Evolutionary conservation across 2,329 filamentous ascomycete genomes (phyloP).

Genomic region (Mariannaea sp.): DNA sequence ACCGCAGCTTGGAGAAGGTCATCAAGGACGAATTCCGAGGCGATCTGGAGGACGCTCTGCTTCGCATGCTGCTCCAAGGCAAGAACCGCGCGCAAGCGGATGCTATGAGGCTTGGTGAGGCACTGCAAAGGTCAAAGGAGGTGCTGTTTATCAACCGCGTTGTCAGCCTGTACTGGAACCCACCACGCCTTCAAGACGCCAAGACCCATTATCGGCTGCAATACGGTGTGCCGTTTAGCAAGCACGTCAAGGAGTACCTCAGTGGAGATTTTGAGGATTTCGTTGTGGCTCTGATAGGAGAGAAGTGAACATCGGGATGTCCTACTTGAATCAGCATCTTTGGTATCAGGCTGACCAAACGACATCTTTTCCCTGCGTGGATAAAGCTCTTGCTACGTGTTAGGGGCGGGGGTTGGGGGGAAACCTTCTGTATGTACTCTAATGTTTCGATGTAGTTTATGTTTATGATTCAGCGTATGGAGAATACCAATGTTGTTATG

Average conservation of each 20-base stretch:
- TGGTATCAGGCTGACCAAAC: too few relatives aligned
- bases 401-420: too few relatives aligned
- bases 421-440: too few relatives aligned
- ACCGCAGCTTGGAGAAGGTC: slow-evolving; percentile 40
- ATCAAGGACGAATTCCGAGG: slow-evolving; percentile 45
- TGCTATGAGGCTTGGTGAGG: slow-evolving; percentile 32
- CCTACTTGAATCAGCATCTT: too few relatives aligned
- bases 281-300: slow-evolving; percentile 38
- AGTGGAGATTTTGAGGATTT: slow-evolving; percentile 39
- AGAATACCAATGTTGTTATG: too few relatives aligned
- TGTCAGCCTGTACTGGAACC: slow-evolving; percentile 42
- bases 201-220: slow-evolving; percentile 65
- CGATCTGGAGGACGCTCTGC: slow-evolving; percentile 42
- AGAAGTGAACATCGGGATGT: too few relatives aligned
- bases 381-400: too few relatives aligned
- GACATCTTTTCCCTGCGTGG: too few relatives aligned
- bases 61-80: slow-evolving; percentile 38
- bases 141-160: slow-evolving; percentile 41
- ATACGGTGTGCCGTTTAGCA: slow-evolving; percentile 56
- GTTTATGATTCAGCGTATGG: too few relatives aligned
- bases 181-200: slow-evolving; percentile 32
- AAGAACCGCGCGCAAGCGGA: slow-evolving; percentile 34
- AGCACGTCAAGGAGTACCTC: slow-evolving; percentile 35
- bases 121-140: slow-evolving; percentile 40
- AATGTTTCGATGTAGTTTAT: too few relatives aligned